Evolutionary conservation across 2,329 filamentous ascomycete genomes (phyloP).

Genomic region (Fusarium protoensiforme): DNA sequence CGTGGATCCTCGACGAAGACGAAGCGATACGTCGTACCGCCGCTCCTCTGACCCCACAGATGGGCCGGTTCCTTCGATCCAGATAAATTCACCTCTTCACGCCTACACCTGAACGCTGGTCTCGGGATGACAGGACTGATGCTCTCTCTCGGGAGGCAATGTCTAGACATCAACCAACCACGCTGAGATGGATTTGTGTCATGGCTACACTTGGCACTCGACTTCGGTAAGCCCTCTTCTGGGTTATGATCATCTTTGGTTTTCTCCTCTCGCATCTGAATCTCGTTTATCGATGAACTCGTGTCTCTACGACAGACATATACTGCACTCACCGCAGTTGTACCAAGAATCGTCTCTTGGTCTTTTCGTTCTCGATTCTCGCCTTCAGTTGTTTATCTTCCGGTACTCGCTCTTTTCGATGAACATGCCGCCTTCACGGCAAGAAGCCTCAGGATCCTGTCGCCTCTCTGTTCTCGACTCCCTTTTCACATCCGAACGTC

Average conservation of each 20-base stretch:
- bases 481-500: background rate
- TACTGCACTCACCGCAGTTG: background rate
- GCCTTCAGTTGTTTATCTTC: background rate
- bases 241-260: background rate
- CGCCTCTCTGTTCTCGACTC: background rate
- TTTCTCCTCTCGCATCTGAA: background rate
- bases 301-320: background rate
- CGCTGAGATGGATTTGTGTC: background rate
- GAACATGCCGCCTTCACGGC: background rate
- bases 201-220: background rate
- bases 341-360: background rate
- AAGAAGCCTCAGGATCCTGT: background rate
- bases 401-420: background rate
- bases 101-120: background rate
- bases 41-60: background rate
- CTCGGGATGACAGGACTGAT: background rate
- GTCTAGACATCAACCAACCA: background rate
- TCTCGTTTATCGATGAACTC: background rate
- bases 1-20: background rate
- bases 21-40: background rate
- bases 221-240: background rate
- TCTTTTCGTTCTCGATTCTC: background rate
- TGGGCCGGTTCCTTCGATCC: background rate
- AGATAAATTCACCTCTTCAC: background rate
- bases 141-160: background rate